phyloP scores from a whole-genome alignment of 192 early-diverging fungal species.

The Coemansia sp. region DNA sequence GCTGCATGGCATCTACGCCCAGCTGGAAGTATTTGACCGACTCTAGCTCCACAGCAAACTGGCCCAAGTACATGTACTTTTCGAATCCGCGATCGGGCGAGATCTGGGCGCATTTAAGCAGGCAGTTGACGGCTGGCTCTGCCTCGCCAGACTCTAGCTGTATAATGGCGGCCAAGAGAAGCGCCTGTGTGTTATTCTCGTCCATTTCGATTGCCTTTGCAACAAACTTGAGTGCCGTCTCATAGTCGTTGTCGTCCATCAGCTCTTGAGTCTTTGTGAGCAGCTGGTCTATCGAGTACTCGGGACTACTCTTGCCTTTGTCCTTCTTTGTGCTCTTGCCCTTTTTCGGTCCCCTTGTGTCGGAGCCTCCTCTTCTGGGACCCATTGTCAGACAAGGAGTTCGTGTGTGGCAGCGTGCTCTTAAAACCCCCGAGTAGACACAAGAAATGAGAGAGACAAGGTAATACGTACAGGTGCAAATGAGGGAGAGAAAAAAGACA shows the following conservation, averaged over 20 bases:
- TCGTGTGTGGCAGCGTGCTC: no score
- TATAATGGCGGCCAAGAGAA: conserved; percentile 69
- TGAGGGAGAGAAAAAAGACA: not conserved
- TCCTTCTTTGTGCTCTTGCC: conserved; percentile 12
- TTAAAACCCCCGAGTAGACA: no score
- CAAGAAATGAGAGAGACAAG: not conserved
- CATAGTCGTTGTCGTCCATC: conserved; percentile 76
- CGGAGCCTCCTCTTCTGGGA: conserved; percentile 1
- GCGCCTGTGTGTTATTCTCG: conserved; percentile 55
- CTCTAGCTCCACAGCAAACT: conserved; percentile 64
- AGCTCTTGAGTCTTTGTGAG: conserved; percentile 59
- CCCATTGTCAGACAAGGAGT: conserved; percentile 1
- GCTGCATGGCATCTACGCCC: conserved; percentile 66
- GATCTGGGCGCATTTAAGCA: conserved; percentile 56
- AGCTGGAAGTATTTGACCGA: conserved; percentile 67
- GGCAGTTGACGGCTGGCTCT: conserved; percentile 63
- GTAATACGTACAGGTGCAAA: not conserved
- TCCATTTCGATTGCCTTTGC: conserved; percentile 64
- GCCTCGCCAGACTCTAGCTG: conserved; percentile 73
- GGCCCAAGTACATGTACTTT: conserved; percentile 89
- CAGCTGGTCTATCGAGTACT: conserved; percentile 60
- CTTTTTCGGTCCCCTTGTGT: conserved; percentile 15
- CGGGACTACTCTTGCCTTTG: conserved; percentile 4
- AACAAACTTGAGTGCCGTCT: conserved; percentile 67
- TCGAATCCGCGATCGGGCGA: conserved; percentile 64